phyloP scores from a whole-genome alignment of 2,329 filamentous ascomycete genomes.

The Onygenales sp. region DNA sequence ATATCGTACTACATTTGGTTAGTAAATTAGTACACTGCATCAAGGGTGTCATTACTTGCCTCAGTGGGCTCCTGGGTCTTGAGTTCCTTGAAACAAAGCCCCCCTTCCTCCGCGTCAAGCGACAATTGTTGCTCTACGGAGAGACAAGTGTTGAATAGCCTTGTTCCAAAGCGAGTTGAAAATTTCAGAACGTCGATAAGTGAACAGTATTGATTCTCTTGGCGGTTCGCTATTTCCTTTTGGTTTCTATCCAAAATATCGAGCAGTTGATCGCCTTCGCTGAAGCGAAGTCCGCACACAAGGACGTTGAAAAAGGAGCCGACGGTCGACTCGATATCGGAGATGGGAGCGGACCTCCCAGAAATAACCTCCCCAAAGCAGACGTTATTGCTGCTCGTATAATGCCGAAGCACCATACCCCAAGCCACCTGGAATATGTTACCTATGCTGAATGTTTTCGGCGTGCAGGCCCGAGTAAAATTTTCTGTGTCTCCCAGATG shows the following conservation, averaged over 20 bases:
- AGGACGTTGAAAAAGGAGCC: slow-evolving; percentile 19
- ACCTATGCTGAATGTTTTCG: slow-evolving; percentile 9
- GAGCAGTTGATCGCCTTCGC: not conserved
- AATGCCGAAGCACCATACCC: slow-evolving; percentile 25
- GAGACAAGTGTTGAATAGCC: slow-evolving; percentile 9
- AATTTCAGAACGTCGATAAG: slow-evolving; percentile 3
- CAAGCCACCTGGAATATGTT: slow-evolving; percentile 30
- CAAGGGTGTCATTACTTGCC: not conserved
- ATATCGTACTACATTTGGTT: slow-evolving; percentile 7
- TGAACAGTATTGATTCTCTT: slow-evolving; percentile 7
- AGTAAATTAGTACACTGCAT: not conserved
- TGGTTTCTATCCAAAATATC: slow-evolving; percentile 5
- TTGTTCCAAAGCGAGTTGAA: not conserved
- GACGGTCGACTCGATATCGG: slow-evolving; percentile 26
- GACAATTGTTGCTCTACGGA: slow-evolving; percentile 9
- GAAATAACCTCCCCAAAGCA: slow-evolving; percentile 31
- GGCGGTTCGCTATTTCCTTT: not conserved
- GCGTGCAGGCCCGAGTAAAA: slow-evolving; percentile 3
- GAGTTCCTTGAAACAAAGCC: slow-evolving; percentile 4
- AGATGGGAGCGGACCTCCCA: slow-evolving; percentile 28
- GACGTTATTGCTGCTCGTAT: slow-evolving; percentile 26
- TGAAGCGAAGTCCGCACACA: slow-evolving; percentile 2
- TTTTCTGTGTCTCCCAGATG: not conserved
- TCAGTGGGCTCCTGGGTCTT: slow-evolving; percentile 9
- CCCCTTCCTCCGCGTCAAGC: not conserved